Evolutionary conservation across 352 stramenopile genomes (phyloP), one percentile per base, ranked within the genome.

Genomic region (Phytopythium chamaehyphon): DNA sequence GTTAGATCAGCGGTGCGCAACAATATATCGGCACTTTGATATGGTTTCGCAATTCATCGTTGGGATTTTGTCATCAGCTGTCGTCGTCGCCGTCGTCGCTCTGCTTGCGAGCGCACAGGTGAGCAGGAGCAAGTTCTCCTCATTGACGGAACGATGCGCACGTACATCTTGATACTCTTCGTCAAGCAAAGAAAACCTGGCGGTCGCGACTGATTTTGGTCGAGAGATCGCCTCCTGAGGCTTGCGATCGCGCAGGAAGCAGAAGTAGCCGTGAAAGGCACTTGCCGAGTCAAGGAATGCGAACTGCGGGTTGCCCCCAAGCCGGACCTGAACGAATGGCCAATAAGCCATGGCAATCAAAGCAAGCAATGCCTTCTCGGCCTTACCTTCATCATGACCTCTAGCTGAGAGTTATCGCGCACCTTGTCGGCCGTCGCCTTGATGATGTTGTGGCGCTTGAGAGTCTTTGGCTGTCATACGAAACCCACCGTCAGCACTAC

Each of bases 321-420:
- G 61, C 40, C 76, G 76, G 1, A 78, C 64, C 70, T 81, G 49
- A 5, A 31, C 3, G 46, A 26, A 54, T n/a, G n/a, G n/a, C n/a
- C n/a, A n/a, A n/a, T n/a, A n/a, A n/a, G n/a, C n/a, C n/a, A n/a
- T n/a, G n/a, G n/a, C n/a, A n/a, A n/a, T n/a, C n/a, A n/a, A n/a
- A n/a, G n/a, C n/a, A n/a, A n/a, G n/a, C n/a, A n/a, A n/a, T n/a
- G n/a, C n/a, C n/a, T n/a, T n/a, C n/a, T n/a, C 4, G 3, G 5
- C 45, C 64, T 31, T 51, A 74, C 68, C 55, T 74, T 75, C 47
- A 81, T 48, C 64, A 83, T 68, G 14, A 81, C 59, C 49, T 81
- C 69, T 7, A 83, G 47, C 40, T 78, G 72, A 19, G 61, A 54
- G 47, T 74, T 47, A 3, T 47, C 53, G 22, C 69, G 66, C 24